Evolutionary conservation across 306 rosid species (phyloP), one percentile per base, ranked within the genome.

Genomic region (Cucumis hystrix): DNA sequence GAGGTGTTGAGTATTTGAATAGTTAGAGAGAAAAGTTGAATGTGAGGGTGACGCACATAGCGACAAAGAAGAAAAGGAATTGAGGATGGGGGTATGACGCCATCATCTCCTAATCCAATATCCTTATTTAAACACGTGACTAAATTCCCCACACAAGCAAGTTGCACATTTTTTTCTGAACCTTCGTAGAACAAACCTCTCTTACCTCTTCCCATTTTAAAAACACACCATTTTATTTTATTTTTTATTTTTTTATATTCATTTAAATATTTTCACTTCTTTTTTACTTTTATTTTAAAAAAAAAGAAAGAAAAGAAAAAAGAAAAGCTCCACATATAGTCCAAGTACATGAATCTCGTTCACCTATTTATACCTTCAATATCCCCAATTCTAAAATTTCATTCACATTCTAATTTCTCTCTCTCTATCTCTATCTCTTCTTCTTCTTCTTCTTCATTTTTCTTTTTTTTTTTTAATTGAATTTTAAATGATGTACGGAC

Each of bases 401-500:
- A 73, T 25, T 73, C 77, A 30, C 18, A 51, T 52, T 72, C 25
- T 25, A 15, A 72, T 72, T 10, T 61, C 56, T 39, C n/a, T n/a
- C n/a, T n/a, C n/a, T n/a, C 49, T 59, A n/a, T 51, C 12, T 20
- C 47, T 52, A 3, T 3, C 0, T 52, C 56, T 15, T 0, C 2
- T 13, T 47, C 0, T 1, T 13, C 3, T 13, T 47, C 5, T 0
- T 10, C 11, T 12, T 47, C 30, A 1, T 1, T 13, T 4, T 13
- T 47, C 5, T 0, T 10, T 47, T 12, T 47, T 13, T 47, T 15
- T 63, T 16, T 63, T 28, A 3, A 4, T 16, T 1, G 9, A 66
- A 66, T 3, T 9, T 8, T 5, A 12, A 7, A 55, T 37, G 81
- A 78, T 89, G 88, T 71, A 39, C 16, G 83, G 13, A 45, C 80